phyloP scores from a whole-genome alignment of 805 yeast species.

The Barnettozyma wickerhamii region DNA sequence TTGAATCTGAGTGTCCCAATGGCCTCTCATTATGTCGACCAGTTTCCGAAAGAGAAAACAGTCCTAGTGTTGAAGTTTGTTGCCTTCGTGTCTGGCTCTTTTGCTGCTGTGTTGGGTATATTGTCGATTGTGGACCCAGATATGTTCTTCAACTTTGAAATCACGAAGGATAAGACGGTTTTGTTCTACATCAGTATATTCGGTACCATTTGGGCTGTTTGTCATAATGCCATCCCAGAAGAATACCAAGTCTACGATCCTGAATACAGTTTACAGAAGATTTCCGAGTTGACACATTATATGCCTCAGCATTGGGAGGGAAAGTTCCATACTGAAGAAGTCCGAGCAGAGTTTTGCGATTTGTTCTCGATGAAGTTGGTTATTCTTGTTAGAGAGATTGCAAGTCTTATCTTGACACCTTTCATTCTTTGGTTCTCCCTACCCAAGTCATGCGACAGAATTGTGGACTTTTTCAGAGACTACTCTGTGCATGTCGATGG shows the following conservation, averaged over 20 bases:
- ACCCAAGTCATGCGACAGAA: conserved; percentile 65
- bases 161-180: conserved; percentile 75
- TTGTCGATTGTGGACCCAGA: conserved; percentile 83
- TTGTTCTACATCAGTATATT: conserved; percentile 83
- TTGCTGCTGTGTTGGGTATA: conserved; percentile 82
- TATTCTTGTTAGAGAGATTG: conserved; percentile 69
- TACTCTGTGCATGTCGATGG: conserved; percentile 90
- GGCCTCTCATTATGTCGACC: conserved; percentile 80
- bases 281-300: conserved; percentile 86
- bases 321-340: conserved; percentile 75
- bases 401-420: conserved; percentile 82
- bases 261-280: conserved; percentile 74
- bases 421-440: conserved; percentile 83
- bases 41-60: conserved; percentile 80
- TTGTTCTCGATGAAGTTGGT: conserved; percentile 71
- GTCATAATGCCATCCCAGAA: conserved; percentile 64
- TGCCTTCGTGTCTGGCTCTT: conserved; percentile 79
- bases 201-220: conserved; percentile 84
- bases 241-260: conserved; percentile 84
- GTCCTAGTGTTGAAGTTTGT: conserved; percentile 54
- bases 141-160: conserved; percentile 82
- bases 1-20: conserved; percentile 71
- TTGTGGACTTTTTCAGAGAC: conserved; percentile 89
- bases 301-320: conserved; percentile 87
- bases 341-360: conserved; percentile 76